Evolutionary conservation across 2,329 filamentous ascomycete species (phyloP).

Genomic region (Hirsutella thompsonii): DNA sequence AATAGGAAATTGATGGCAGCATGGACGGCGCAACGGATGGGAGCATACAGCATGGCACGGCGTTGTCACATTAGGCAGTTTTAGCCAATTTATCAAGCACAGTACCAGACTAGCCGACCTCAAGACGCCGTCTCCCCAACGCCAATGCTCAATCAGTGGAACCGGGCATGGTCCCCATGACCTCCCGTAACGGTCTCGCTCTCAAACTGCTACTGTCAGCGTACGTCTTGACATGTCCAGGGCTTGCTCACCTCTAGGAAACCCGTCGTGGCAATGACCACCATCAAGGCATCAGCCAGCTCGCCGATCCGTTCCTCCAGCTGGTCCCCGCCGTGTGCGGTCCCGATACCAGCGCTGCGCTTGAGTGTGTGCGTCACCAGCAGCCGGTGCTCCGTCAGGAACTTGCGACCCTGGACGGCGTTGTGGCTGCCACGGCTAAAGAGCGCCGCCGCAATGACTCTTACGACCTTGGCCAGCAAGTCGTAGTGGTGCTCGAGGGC

Average conservation of each 20-base stretch:
- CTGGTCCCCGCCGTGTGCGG: slow-evolving; percentile 19
- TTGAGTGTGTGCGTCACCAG: slow-evolving; percentile 86
- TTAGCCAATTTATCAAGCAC: not conserved
- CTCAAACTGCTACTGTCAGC: slow-evolving; percentile 23
- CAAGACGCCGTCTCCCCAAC: not conserved
- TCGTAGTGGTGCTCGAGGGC: slow-evolving; percentile 74
- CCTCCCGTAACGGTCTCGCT: slow-evolving; percentile 22
- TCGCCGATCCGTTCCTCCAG: slow-evolving; percentile 56
- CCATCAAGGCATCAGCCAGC: slow-evolving; percentile 72
- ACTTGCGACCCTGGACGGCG: slow-evolving; percentile 63
- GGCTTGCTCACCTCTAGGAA: slow-evolving; percentile 76
- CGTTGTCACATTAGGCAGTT: too few relatives aligned
- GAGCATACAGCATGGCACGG: too few relatives aligned
- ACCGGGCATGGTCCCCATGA: slow-evolving; percentile 20
- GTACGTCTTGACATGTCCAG: too few relatives aligned
- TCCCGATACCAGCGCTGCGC: slow-evolving; percentile 67
- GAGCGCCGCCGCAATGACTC: slow-evolving; percentile 71
- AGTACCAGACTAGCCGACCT: not conserved
- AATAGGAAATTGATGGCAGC: too few relatives aligned
- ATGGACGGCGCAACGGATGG: too few relatives aligned
- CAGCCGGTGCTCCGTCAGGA: slow-evolving; percentile 70
- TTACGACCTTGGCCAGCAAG: slow-evolving; percentile 66
- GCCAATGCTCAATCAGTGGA: slow-evolving; percentile 19
- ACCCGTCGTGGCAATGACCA: slow-evolving; percentile 68
- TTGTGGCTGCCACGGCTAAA: slow-evolving; percentile 75